Conservation (phyloP, 371 early-diverging fungal genomes). For the Mucor plumbeus region DNA sequence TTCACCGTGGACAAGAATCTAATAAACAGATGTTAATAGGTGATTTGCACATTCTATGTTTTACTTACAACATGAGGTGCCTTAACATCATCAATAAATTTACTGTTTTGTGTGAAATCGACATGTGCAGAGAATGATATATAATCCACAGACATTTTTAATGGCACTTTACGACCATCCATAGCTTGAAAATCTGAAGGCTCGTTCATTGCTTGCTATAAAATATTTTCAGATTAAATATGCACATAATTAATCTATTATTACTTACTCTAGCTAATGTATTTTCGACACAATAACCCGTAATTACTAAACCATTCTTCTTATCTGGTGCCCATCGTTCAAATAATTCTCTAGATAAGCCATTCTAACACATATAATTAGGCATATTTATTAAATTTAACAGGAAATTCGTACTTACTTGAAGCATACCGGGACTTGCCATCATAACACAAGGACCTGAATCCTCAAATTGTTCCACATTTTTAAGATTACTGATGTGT, state of each 20-base stretch:
- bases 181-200: constrained; percentile 93
- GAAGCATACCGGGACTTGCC: constrained; percentile 99
- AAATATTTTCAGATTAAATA: not conserved
- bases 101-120: constrained; percentile 98
- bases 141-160: constrained; percentile 94
- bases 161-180: constrained; percentile 88
- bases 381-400: no score
- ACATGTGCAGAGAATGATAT: constrained; percentile 99
- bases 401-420: constrained; percentile 52
- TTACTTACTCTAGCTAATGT: constrained; percentile 93
- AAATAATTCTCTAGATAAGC: constrained; percentile 96
- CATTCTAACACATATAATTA: constrained; percentile 65
- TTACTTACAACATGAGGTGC: constrained; percentile 89
- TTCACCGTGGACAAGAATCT: constrained; percentile 99
- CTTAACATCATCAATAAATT: constrained; percentile 97
- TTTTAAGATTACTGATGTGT: constrained; percentile 94
- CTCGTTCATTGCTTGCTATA: constrained; percentile 88
- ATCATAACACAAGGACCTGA: constrained; percentile 99
- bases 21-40: not conserved
- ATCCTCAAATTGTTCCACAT: constrained; percentile 96
- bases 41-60: not conserved
- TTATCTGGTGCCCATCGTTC: constrained; percentile 98
- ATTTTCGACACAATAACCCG: constrained; percentile 99
- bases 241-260: not conserved
- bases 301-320: constrained; percentile 96